Evolutionary conservation across 2,329 filamentous ascomycete species (phyloP), one percentile per base, ranked within the genome.

Genomic region (Venturia asperata): DNA sequence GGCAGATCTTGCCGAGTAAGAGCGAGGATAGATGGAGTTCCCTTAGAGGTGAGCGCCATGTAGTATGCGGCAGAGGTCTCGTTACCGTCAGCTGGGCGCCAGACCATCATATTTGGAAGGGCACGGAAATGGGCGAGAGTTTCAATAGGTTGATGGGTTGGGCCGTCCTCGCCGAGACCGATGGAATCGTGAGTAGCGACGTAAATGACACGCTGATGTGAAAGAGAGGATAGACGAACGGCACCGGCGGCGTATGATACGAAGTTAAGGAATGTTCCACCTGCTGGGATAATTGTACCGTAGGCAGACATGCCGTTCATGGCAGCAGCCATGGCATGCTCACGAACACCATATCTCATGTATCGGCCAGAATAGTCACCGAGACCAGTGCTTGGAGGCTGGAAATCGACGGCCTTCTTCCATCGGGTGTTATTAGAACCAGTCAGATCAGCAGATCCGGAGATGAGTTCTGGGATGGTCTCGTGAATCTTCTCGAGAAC

Each of bases 61-160:
- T 97, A 97, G 87, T 97, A 99, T 71, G 94, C 93, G 74, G 92
- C 93, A 76, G 90, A 95, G 73, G 90, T 94, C 89, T 99, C 94
- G 83, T 97, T 97, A 75, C 93, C 93, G 75, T 97, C 94, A 73
- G 94, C 93, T 71, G 94, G 94, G 76, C 94, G 92, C 94, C 94
- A 97, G 74, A 97, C 93, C 91, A 97, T 96, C 84, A 89, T 90
- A 88, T 99, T 99, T 76, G 94, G 94, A 72, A 97, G 86, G 70
- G 94, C 94, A 78, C 94, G 93, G 91, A 97, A 97, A 82, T 97
- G 94, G 67, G 92, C 89, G 69, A 97, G 87, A 56, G 92, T 96
- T 87, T 99, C 94, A 72, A 99, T 96, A 78, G 94, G 94, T 85
- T 99, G 94, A 82, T 99, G 94, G 66, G 94, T 99, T 71, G 94